Conservation (phyloP, 164 flowering plant genomes). For the Magnolia changhungtana region DNA sequence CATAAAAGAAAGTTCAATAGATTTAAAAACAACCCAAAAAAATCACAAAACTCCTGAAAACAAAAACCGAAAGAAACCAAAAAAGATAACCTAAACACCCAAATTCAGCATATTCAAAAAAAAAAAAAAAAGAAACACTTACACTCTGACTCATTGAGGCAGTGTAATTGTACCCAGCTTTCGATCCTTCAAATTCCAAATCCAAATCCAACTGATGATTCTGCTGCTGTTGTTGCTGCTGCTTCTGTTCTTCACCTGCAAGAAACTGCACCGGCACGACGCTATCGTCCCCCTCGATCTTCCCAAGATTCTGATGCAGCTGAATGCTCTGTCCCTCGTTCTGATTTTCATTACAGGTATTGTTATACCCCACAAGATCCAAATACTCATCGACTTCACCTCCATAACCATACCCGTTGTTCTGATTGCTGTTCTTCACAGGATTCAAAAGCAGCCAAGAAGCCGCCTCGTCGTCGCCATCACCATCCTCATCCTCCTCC, state of each 20-base stretch:
- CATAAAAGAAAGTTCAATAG: not conserved
- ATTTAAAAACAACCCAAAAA: not conserved
- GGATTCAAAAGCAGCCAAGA: constrained; percentile 74
- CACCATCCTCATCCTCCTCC: constrained; percentile 18
- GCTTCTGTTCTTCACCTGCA: constrained; percentile 23
- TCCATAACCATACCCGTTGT: constrained; percentile 36
- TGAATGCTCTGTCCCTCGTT: constrained; percentile 7
- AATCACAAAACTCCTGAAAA: not conserved
- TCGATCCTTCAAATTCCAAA: constrained; percentile 41
- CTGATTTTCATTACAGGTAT: constrained; percentile 33
- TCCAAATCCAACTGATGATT: constrained; percentile 29
- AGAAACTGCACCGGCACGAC: constrained; percentile 54
- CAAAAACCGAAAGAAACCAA: not conserved
- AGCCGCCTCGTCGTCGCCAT: constrained; percentile 60
- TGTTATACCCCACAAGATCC: constrained; percentile 54
- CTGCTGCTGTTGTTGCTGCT: constrained; percentile 17
- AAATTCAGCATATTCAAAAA: not conserved
- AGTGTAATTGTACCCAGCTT: constrained; percentile 28
- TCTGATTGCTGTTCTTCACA: constrained; percentile 28
- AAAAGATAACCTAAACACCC: not conserved
- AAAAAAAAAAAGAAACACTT: constrained; percentile 1
- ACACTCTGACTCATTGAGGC: constrained; percentile 29
- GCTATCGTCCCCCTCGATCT: constrained; percentile 47
- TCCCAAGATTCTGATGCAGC: constrained; percentile 16
- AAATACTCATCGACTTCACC: constrained; percentile 71